phyloP scores from a whole-genome alignment of 805 yeast species.

The Barnettozyma siamensis region DNA sequence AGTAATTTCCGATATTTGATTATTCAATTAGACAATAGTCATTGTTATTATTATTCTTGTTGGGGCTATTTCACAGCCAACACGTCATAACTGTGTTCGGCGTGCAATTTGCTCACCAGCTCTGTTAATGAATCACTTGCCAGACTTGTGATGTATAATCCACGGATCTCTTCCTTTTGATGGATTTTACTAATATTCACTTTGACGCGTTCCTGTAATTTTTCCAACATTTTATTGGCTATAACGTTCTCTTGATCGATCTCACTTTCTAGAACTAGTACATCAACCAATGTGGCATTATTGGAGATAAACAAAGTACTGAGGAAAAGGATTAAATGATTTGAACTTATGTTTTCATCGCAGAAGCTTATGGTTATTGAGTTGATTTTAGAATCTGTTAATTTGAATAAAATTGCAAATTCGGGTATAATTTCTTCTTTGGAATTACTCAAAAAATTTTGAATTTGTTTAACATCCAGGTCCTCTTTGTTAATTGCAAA shows the following conservation, averaged over 20 bases:
- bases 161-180: conserved; percentile 2
- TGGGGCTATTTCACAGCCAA: conserved; percentile 7
- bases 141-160: conserved; percentile 6
- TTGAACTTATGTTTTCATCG: background rate
- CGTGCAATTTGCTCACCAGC: background rate
- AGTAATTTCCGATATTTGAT: too few relatives aligned
- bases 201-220: conserved; percentile 2
- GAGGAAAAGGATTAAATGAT: conserved; percentile 6
- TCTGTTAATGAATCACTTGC: background rate
- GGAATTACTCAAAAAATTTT: background rate
- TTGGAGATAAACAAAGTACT: conserved; percentile 5
- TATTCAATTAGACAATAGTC: too few relatives aligned
- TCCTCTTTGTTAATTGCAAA: conserved; percentile 14
- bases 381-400: conserved; percentile 4
- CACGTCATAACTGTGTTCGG: conserved; percentile 4
- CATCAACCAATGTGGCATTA: conserved; percentile 3
- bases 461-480: conserved; percentile 7
- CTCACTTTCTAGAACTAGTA: conserved; percentile 1
- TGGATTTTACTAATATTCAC: background rate
- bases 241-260: background rate
- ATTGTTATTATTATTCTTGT: too few relatives aligned
- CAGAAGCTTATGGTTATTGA: conserved; percentile 4
- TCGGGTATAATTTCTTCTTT: conserved; percentile 7
- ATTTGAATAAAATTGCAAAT: conserved; percentile 9
- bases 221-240: background rate